A percentile compares a stretch with the other conserved stretches of the same genome.
Conservation (phyloP, 2,329 filamentous ascomycete genomes). For the Talaromyces amestolkiae region DNA sequence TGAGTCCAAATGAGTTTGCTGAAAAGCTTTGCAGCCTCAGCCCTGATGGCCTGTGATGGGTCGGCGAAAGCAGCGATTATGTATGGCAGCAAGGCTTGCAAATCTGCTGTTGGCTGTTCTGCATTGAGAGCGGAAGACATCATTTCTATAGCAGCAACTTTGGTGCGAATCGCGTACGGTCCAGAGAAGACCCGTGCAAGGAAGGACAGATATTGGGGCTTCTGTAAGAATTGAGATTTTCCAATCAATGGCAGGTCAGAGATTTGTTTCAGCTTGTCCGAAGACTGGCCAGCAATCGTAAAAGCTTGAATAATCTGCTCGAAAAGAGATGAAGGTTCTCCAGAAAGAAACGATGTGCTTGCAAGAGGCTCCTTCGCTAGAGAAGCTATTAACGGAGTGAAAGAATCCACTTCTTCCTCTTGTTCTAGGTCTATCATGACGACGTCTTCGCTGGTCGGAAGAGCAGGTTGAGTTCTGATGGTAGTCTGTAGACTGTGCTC, state of each 20-base stretch:
- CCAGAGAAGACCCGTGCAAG: constrained; percentile 73
- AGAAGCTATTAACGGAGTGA: constrained; percentile 31
- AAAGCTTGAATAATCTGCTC: constrained; percentile 41
- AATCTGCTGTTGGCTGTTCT: constrained; percentile 56
- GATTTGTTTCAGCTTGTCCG: constrained; percentile 35
- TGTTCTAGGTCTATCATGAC: constrained; percentile 48
- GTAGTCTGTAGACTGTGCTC: constrained; percentile 72
- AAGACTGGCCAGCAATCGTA: constrained; percentile 32
- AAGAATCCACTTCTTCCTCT: constrained; percentile 29
- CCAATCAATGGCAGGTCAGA: constrained; percentile 38
- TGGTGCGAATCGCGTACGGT: constrained; percentile 65
- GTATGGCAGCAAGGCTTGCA: constrained; percentile 83
- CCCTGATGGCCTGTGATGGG: constrained; percentile 70
- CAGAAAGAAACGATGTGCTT: constrained; percentile 39
- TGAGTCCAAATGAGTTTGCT: constrained; percentile 56
- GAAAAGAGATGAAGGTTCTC: constrained; percentile 35
- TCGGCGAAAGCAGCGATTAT: constrained; percentile 72
- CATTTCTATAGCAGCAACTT: constrained; percentile 66
- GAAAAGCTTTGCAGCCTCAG: constrained; percentile 68
- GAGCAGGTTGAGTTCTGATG: constrained; percentile 58
- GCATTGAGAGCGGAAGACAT: constrained; percentile 57
- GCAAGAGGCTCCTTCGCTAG: constrained; percentile 30
- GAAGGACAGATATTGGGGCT: constrained; percentile 71
- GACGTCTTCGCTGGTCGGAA: constrained; percentile 51
- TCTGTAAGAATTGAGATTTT: constrained; percentile 50